Base-by-base conservation (phyloP, 192 early-diverging fungal genomes). In the Linderina pennispora region DNA sequence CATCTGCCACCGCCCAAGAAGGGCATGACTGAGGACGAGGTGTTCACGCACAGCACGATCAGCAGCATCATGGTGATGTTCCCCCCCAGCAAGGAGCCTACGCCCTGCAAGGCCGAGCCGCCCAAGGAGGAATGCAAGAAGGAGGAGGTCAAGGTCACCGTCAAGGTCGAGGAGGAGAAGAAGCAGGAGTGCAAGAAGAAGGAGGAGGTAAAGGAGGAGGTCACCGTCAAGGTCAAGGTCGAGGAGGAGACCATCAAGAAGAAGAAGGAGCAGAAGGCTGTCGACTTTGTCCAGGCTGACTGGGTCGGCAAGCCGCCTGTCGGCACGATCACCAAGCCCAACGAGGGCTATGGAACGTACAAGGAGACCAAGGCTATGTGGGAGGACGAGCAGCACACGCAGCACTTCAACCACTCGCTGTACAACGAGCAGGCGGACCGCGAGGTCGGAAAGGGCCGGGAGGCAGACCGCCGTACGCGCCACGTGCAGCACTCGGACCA, bases 381-480 rank as follows among this genome's bases (percentile, higher is more conserved):
- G 73, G 73, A 75, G 44, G 73, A 75, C 50, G 73, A 75, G 61
- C 55, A 63, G 49, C 60, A 69, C 53, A 75, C 66, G 21, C 59
- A 75, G 49, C 73, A 75, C 65, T 75, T 61, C 38, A 75, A 63
- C 65, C 73, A 75, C 73, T 61, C 57, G 53, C 54, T 75, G 65
- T 75, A 65, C 57, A 75, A 75, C 46, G 73, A 75, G 61, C 64
- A 75, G 47, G 73, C 65, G 2, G 65, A 75, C 52, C 59, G 62
- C 41, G 73, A 75, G 61, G 47, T 59, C 46, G 59, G 40, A 6
- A 43, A 54, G 5, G 51, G 50, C 3, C 55, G 61, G 21, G 52
- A 61, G 41, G 60, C 59, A 10, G 65, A 75, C 53, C 65, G 64
- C 9, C 64, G 65, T 47, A 75, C 64, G 5, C 56, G 73, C 15